These are phyloP conservation scores for Leishmania major DNA, from an alignment of 208 protist genomes.

Conservation along the genomic window DNA sequence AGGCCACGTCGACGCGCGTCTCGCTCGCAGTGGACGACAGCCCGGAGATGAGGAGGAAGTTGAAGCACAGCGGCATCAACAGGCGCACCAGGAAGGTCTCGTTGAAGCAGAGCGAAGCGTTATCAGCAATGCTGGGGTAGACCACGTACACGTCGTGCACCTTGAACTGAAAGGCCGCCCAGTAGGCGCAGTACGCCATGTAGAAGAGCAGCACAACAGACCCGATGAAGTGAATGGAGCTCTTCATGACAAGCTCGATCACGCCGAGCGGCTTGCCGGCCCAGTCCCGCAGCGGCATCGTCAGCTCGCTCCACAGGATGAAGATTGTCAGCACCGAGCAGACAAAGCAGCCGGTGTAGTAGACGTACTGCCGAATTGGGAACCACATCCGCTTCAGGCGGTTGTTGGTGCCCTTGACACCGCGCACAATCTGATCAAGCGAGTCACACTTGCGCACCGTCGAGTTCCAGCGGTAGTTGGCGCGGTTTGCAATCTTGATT, in stretches of 20 bases:
- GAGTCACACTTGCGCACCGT: constrained; percentile 66
- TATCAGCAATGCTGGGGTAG: constrained; percentile 87
- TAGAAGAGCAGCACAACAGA: constrained; percentile 91
- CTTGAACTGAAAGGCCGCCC: constrained; percentile 90
- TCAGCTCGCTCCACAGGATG: constrained; percentile 88
- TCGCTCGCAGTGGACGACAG: constrained; percentile 39
- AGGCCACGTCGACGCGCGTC: constrained; percentile 73
- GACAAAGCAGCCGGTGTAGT: constrained; percentile 53
- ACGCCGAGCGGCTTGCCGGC: constrained; percentile 58
- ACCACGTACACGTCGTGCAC: constrained; percentile 91
- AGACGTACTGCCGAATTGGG: constrained; percentile 61
- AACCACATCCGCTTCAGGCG: constrained; percentile 72
- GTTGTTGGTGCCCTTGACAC: constrained; percentile 60
- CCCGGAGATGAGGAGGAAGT: constrained; percentile 85
- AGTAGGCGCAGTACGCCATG: constrained; percentile 91
- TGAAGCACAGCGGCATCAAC: constrained; percentile 93
- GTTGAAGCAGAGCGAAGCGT: constrained; percentile 90
- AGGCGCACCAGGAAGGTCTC: constrained; percentile 87
- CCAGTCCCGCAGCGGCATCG: constrained; percentile 70
- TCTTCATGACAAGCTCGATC: constrained; percentile 79
- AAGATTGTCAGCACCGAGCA: constrained; percentile 71
- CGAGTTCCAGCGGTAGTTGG: constrained; percentile 81
- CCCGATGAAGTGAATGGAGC: constrained; percentile 69
- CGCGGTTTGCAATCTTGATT: constrained; percentile 77
- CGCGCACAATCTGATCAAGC: constrained; percentile 72